Conservation (phyloP, 2,329 filamentous ascomycete genomes). For the Thelonectria olida region DNA sequence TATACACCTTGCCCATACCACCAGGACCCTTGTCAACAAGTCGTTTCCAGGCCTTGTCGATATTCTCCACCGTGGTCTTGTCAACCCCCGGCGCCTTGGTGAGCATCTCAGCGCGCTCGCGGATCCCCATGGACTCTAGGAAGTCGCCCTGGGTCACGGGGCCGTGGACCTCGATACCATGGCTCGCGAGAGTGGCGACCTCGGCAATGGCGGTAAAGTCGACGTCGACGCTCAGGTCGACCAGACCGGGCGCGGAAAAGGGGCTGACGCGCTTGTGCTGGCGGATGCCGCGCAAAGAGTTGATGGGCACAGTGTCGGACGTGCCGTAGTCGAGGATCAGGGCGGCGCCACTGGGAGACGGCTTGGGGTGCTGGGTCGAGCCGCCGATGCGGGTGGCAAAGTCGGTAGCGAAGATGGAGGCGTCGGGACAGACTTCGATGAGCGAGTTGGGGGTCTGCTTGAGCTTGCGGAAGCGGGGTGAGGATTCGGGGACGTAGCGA, state of each 20-base stretch:
- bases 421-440: slow-evolving; percentile 92
- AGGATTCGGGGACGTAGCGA: slow-evolving; percentile 84
- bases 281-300: slow-evolving; percentile 90
- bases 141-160: slow-evolving; percentile 88
- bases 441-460: slow-evolving; percentile 73
- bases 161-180: slow-evolving; percentile 89
- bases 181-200: slow-evolving; percentile 76
- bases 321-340: slow-evolving; percentile 97
- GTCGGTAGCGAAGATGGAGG: slow-evolving; percentile 79
- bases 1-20: slow-evolving; percentile 96
- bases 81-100: slow-evolving; percentile 54
- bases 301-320: slow-evolving; percentile 78
- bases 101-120: slow-evolving; percentile 77
- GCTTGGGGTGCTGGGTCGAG: slow-evolving; percentile 62
- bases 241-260: slow-evolving; percentile 80
- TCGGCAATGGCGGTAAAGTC: slow-evolving; percentile 92
- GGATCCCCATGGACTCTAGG: slow-evolving; percentile 82
- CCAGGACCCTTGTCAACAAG: slow-evolving; percentile 83
- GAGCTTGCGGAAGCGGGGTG: slow-evolving; percentile 79
- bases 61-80: slow-evolving; percentile 62
- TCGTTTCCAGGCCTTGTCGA: slow-evolving; percentile 81
- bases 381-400: slow-evolving; percentile 89
- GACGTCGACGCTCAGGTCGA: slow-evolving; percentile 92
- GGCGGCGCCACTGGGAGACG: slow-evolving; percentile 79
- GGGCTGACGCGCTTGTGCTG: slow-evolving; percentile 80